Conservation (phyloP, 2,329 filamentous ascomycete species). For the Alternaria brassicicola region DNA sequence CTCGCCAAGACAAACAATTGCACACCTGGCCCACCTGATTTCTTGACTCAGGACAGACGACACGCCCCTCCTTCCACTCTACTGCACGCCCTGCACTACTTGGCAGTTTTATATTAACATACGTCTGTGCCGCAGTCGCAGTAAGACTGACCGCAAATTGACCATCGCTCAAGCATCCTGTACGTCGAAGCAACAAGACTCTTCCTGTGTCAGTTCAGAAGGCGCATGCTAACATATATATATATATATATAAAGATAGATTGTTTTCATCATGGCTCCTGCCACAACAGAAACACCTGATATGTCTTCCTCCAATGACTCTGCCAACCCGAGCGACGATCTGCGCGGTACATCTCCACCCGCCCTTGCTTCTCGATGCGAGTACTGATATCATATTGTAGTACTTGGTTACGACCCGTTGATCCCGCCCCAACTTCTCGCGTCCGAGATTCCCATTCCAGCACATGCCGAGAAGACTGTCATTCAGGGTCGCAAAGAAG, state of each 20-base stretch:
- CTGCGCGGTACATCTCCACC: slow-evolving; percentile 54
- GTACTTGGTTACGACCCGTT: slow-evolving; percentile 94
- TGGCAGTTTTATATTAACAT: slow-evolving; percentile 1
- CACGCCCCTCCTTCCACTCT: slow-evolving; percentile 10
- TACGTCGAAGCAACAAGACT: slow-evolving; percentile 9
- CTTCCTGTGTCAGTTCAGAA: background rate
- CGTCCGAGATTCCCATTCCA: slow-evolving; percentile 78
- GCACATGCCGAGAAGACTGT: slow-evolving; percentile 69
- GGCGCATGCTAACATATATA: slow-evolving; percentile 12
- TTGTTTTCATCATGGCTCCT: slow-evolving; percentile 20
- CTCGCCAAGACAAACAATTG: background rate
- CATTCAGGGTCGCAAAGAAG: slow-evolving; percentile 71
- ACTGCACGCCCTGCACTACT: slow-evolving; percentile 10
- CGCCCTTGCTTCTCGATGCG: background rate
- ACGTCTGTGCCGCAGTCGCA: slow-evolving; percentile 14
- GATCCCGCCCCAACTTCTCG: slow-evolving; percentile 85
- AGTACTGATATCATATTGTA: slow-evolving; percentile 49
- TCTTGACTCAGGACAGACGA: slow-evolving; percentile 7
- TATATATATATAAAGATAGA: slow-evolving; percentile 22
- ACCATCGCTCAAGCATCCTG: slow-evolving; percentile 6
- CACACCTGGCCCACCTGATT: background rate
- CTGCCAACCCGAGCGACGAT: slow-evolving; percentile 54
- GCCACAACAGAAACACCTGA: slow-evolving; percentile 22
- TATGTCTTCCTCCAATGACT: slow-evolving; percentile 39
- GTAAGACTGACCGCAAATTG: slow-evolving; percentile 23